Conservation (phyloP, 306 rosid genomes). For the Cicer pinnatifidum region DNA sequence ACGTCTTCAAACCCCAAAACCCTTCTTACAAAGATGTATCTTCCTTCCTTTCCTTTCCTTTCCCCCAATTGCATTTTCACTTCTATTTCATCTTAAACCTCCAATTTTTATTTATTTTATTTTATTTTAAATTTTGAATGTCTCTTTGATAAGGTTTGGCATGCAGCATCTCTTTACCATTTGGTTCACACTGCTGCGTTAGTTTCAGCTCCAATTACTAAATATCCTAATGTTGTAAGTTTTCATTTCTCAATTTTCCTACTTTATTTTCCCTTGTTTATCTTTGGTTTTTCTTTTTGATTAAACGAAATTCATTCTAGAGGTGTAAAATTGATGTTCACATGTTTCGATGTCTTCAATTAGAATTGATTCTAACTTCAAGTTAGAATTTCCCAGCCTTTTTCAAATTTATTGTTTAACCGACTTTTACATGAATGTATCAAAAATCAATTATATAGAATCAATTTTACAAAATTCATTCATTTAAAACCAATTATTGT, state of each 20-base stretch:
- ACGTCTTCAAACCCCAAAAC: conserved; percentile 80
- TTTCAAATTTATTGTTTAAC: no score
- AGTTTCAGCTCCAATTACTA: conserved; percentile 76
- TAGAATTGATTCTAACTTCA: no score
- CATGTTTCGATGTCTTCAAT: no score
- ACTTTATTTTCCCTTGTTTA: background rate
- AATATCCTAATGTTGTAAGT: conserved; percentile 77
- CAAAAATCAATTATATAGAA: no score
- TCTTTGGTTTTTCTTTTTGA: no score
- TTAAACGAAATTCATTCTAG: no score
- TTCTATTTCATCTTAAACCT: conserved; percentile 38
- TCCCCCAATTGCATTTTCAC: background rate
- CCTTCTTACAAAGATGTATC: conserved; percentile 74
- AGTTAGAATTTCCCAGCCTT: no score
- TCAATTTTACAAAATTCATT: no score
- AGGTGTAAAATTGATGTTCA: no score
- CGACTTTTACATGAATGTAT: no score
- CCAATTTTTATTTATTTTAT: background rate
- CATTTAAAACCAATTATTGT: no score
- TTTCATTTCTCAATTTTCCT: conserved; percentile 22
- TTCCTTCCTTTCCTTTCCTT: conserved; percentile 21
- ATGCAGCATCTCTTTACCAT: conserved; percentile 91
- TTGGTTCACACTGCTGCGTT: conserved; percentile 92
- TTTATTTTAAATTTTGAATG: conserved; percentile 17
- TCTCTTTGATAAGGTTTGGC: conserved; percentile 72